These are phyloP conservation scores for Henckelia pumila DNA, from an alignment of 257 asterid genomes.

Conservation along the genomic window DNA sequence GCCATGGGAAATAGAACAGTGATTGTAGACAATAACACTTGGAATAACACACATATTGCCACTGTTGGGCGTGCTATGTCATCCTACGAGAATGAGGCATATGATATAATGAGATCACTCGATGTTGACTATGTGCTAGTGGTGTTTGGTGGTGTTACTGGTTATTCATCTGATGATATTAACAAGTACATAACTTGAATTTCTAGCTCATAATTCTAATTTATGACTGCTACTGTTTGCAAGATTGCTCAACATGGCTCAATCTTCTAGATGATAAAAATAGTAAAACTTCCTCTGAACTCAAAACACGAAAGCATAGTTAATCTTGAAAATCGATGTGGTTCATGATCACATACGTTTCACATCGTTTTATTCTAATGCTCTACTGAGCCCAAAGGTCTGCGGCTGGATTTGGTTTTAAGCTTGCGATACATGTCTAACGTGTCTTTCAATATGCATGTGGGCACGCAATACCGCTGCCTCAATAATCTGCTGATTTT, in stretches of 20 bases:
- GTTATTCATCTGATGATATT: conserved; percentile 95
- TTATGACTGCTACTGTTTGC: neutral
- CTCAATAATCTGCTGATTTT: neutral
- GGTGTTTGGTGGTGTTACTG: conserved; percentile 98
- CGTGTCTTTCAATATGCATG: conserved; percentile 10
- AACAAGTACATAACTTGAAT: conserved; percentile 69
- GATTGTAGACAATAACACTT: conserved; percentile 96
- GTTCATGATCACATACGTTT: neutral
- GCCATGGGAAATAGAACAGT: conserved; percentile 99
- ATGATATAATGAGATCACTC: conserved; percentile 91
- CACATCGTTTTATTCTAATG: conserved; percentile 6
- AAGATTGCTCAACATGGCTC: neutral
- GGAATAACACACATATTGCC: conserved; percentile 99
- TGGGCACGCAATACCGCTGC: conserved; percentile 7
- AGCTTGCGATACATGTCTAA: conserved; percentile 2
- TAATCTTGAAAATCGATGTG: too few species aligned
- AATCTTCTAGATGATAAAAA: neutral
- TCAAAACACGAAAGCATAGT: neutral
- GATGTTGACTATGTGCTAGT: conserved; percentile 93
- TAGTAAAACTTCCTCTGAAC: neutral
- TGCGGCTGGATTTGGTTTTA: neutral
- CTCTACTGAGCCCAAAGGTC: neutral
- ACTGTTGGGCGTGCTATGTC: conserved; percentile 99
- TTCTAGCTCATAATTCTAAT: neutral
- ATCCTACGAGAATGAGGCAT: conserved; percentile 94